Base-by-base conservation (phyloP, 257 asterid genomes). In the Jacaranda mimosifolia region DNA sequence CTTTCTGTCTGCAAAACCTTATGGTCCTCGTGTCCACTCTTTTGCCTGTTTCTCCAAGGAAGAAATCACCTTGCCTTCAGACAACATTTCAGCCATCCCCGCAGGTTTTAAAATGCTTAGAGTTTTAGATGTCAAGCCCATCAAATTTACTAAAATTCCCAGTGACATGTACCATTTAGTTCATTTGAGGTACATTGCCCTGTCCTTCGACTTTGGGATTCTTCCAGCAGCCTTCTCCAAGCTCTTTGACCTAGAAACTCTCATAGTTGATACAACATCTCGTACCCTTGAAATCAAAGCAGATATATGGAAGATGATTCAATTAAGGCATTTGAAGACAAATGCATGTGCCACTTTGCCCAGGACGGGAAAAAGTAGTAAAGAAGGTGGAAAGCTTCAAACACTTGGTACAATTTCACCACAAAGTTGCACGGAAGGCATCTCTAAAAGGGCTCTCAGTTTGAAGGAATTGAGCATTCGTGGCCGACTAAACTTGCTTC, bases 111-210 rank as follows among this genome's bases (percentile, higher is more conserved):
- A 69, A 1, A 14, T 72, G 64, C 74, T 79, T 32, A 65, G 83
- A 52, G 79, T 79, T 12, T 52, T 79, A 45, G 83, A 79, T 26
- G 53, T 63, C 46, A 4, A 42, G 7, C 46, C 46, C 46, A 42
- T 42, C 9, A 42, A 42, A 3, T 5, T 42, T 7, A 40, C 14
- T 8, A 60, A 40, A 14, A 43, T 79, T 49, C 57, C 77, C 5
- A 15, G 19, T 7, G 67, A 67, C 4, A 21, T 74, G 5, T 59
- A n/a, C 15, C 57, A 56, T 1, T 73, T 80, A 10, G 66, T 60
- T 19, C 71, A 74, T 35, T 46, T 80, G 77, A 80, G 83, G 72
- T 74, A 74, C 63, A 55, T 78, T 17, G 63, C 85, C 32, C 2
- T 72, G 1, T 72, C 83, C 7, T 36, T 58, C 12, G 53, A 73